Evolutionary conservation across 306 rosid species (phyloP).

Genomic region (Rosa chinensis): DNA sequence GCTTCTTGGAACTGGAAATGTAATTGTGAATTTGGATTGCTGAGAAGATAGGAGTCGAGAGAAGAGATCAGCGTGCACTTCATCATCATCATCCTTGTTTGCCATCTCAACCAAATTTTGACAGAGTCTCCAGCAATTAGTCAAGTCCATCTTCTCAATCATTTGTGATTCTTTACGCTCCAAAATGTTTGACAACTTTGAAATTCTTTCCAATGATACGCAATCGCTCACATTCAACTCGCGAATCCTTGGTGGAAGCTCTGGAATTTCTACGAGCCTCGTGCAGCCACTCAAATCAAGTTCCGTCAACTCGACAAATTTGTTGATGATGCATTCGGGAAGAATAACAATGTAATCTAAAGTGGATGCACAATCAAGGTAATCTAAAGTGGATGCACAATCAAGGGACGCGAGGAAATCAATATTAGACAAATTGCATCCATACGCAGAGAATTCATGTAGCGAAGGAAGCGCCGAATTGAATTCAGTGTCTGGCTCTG

Average conservation of each 20-base stretch:
- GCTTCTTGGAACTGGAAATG: neutral
- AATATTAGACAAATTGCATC: neutral
- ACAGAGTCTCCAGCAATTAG: neutral
- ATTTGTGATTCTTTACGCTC: neutral
- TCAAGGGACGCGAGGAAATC: neutral
- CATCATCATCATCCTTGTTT: neutral
- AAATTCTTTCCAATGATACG: neutral
- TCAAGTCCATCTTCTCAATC: accelerated
- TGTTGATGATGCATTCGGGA: neutral
- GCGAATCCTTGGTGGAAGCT: neutral
- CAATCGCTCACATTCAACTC: accelerated
- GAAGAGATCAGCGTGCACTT: neutral
- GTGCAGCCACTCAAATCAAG: neutral
- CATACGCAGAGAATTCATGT: accelerated
- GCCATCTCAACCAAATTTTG: neutral
- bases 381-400: neutral
- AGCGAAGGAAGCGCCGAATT: no score
- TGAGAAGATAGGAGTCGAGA: neutral
- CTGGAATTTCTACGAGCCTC: neutral
- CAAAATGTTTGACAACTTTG: neutral
- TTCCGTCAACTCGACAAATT: no score
- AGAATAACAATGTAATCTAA: neutral
- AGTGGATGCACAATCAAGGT: neutral
- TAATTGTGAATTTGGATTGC: accelerated
- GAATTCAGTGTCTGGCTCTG: no score